phyloP scores from a whole-genome alignment of 768 basidiomycete genomes.

The Stropharia rugosoannulata region DNA sequence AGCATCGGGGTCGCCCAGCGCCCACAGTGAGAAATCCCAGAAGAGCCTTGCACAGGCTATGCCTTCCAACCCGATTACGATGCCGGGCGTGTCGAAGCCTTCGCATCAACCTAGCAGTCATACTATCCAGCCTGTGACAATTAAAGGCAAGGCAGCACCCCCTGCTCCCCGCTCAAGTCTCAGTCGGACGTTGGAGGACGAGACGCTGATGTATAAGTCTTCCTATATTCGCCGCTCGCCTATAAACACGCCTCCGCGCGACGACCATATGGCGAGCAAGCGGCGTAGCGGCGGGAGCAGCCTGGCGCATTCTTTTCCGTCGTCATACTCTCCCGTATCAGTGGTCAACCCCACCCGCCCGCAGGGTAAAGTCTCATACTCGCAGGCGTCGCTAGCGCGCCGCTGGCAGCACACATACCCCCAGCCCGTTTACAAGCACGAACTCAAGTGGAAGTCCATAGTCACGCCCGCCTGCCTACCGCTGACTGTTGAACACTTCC shows the following conservation, averaged over 20 bases:
- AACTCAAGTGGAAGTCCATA: slow-evolving; percentile 91
- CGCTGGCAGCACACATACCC: slow-evolving; percentile 91
- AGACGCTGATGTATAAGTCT: slow-evolving; percentile 40
- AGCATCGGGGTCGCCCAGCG: slow-evolving; percentile 39
- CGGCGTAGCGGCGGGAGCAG: slow-evolving; percentile 48
- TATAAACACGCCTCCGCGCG: slow-evolving; percentile 66
- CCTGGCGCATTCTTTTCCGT: slow-evolving; percentile 37
- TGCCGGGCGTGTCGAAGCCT: slow-evolving; percentile 32
- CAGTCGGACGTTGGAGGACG: slow-evolving; percentile 60
- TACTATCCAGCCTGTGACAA: slow-evolving; percentile 41
- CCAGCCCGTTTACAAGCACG: slow-evolving; percentile 69
- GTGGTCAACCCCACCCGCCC: slow-evolving; percentile 71
- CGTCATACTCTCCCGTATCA: slow-evolving; percentile 48
- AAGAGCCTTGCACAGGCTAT: slow-evolving; percentile 9
- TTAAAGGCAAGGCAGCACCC: slow-evolving; percentile 32
- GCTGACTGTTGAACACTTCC: slow-evolving; percentile 88
- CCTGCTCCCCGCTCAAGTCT: slow-evolving; percentile 38
- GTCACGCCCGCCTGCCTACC: slow-evolving; percentile 86
- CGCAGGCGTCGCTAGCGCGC: slow-evolving; percentile 73
- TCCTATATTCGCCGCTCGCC: slow-evolving; percentile 61
- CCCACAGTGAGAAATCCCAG: slow-evolving; percentile 12
- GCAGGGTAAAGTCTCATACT: slow-evolving; percentile 52
- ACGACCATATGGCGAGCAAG: slow-evolving; percentile 54
- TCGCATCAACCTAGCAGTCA: slow-evolving; percentile 31
- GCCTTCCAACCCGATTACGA: slow-evolving; percentile 31